A percentile compares a stretch with the other conserved stretches of the same genome.
phyloP scores from a whole-genome alignment of 2,329 filamentous ascomycete genomes.

The Coniochaeta sp. region DNA sequence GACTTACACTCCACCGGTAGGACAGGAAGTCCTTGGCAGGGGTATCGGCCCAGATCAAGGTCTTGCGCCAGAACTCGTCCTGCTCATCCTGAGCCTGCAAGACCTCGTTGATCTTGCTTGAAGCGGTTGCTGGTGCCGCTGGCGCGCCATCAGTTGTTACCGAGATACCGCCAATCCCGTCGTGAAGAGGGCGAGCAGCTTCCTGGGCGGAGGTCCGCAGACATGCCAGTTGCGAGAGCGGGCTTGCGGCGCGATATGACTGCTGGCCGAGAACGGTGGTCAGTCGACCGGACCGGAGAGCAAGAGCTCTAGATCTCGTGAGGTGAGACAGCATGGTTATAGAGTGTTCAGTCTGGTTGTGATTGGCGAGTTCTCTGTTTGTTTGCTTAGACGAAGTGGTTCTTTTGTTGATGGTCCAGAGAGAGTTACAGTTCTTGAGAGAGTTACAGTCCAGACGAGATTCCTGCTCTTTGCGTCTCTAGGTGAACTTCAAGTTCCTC shows the following conservation, averaged over 20 bases:
- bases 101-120: too few species aligned
- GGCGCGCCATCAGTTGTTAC: background rate
- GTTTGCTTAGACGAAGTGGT: background rate
- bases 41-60: slow-evolving; percentile 42
- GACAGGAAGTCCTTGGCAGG: slow-evolving; percentile 40
- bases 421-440: background rate
- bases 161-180: background rate
- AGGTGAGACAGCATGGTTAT: background rate
- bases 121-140: background rate
- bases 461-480: too few species aligned
- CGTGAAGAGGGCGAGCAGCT: background rate
- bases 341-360: background rate
- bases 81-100: background rate
- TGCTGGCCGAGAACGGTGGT: background rate
- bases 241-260: background rate
- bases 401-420: background rate
- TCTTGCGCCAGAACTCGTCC: slow-evolving; percentile 43
- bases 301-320: background rate
- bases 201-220: background rate
- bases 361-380: background rate
- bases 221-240: background rate
- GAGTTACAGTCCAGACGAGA: too few species aligned
- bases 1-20: slow-evolving; percentile 47
- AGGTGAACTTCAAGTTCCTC: too few species aligned
- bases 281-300: background rate